Evolutionary conservation across 495 filamentous ascomycete genomes (phyloP).

Genomic region (Trichoderma parareesei): DNA sequence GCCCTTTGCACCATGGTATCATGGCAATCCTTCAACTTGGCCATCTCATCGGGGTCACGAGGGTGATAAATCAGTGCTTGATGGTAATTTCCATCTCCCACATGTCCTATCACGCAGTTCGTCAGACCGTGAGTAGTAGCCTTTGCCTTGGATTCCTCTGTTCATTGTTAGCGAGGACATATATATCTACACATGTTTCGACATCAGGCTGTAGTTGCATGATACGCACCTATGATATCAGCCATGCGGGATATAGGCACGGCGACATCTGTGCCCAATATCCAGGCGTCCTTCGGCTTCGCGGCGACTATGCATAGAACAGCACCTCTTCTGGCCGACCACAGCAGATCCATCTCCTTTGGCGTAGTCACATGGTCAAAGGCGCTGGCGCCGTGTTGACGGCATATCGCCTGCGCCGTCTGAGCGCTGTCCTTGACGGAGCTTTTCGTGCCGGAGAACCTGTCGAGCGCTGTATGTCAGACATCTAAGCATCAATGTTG

Average conservation of each 20-base stretch:
- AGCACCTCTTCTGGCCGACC: conserved; percentile 61
- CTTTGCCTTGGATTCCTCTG: conserved; percentile 55
- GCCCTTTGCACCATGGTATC: conserved; percentile 25
- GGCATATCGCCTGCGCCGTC: conserved; percentile 31
- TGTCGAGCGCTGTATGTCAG: background rate
- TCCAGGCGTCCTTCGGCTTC: conserved; percentile 39
- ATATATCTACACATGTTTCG: background rate
- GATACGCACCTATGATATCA: conserved; percentile 51
- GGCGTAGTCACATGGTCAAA: conserved; percentile 55
- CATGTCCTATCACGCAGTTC: conserved; percentile 62
- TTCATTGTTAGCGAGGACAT: background rate
- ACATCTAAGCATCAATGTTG: background rate
- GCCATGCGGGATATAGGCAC: conserved; percentile 61
- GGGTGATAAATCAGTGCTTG: conserved; percentile 28
- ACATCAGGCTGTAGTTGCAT: conserved; percentile 4
- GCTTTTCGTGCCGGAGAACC: conserved; percentile 24
- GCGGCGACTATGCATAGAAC: conserved; percentile 50
- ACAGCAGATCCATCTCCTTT: conserved; percentile 52
- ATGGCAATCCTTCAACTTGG: conserved; percentile 19
- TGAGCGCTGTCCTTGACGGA: conserved; percentile 34
- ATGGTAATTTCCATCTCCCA: conserved; percentile 44
- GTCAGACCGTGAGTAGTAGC: conserved; percentile 21
- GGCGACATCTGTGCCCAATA: conserved; percentile 67
- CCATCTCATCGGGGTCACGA: conserved; percentile 16
- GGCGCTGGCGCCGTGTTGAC: conserved; percentile 34